Evolutionary conservation across 75 land plant genomes (phyloP).

Genomic region (Gnetum montanum): DNA sequence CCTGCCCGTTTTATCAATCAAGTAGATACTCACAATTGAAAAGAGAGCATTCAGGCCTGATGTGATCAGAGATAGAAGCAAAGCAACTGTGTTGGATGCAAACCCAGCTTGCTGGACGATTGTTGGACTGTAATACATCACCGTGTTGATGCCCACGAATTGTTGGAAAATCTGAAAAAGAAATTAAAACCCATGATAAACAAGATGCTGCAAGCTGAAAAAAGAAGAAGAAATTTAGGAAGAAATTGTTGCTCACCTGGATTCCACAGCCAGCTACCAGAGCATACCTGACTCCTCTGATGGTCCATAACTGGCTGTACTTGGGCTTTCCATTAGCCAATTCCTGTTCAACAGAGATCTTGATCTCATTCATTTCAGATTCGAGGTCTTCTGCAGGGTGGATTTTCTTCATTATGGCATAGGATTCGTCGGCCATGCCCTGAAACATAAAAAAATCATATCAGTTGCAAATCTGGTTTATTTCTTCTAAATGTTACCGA

Average conservation of each 20-base stretch:
- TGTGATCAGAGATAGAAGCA: neutral
- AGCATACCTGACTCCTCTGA: conserved; percentile 13
- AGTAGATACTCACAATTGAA: conserved; percentile 6
- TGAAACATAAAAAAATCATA: too few relatives aligned
- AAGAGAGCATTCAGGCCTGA: neutral
- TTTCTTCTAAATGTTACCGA: too few relatives aligned
- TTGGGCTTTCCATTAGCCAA: neutral
- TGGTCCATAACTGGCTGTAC: neutral
- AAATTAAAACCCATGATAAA: neutral
- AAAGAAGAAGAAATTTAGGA: neutral
- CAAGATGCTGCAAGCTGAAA: neutral
- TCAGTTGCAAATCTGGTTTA: too few relatives aligned
- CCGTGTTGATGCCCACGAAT: conserved; percentile 87
- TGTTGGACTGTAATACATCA: conserved; percentile 92
- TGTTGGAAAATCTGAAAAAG: conserved; percentile 31
- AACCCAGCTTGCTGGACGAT: conserved; percentile 77
- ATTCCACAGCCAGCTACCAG: conserved; percentile 25
- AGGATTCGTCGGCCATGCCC: conserved; percentile 25
- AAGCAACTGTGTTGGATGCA: neutral
- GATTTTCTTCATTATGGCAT: conserved; percentile 15
- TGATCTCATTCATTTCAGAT: conserved; percentile 14
- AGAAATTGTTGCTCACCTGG: conserved; percentile 17
- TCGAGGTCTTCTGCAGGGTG: too few relatives aligned
- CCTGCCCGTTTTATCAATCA: conserved; percentile 56
- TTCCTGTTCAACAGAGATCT: neutral